phyloP scores from a whole-genome alignment of 768 basidiomycete species.

The Brasilioporus rufonigricans region DNA sequence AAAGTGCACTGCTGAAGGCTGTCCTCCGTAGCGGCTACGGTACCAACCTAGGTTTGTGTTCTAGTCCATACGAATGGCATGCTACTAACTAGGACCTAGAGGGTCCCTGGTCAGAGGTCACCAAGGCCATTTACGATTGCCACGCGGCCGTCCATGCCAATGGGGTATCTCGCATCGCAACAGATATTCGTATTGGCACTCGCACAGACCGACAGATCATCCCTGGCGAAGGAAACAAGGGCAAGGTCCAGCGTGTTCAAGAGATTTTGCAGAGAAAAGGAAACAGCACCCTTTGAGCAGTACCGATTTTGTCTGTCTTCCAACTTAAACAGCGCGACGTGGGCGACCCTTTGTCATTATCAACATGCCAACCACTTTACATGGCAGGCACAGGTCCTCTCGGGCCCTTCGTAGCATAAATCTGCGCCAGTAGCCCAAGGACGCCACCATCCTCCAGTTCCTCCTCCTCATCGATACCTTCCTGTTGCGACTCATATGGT shows the following conservation, averaged over 20 bases:
- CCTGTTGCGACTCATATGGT: conserved; percentile 39
- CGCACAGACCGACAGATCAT: conserved; percentile 65
- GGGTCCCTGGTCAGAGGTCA: conserved; percentile 85
- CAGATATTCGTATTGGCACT: conserved; percentile 95
- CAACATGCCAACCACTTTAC: conserved; percentile 14
- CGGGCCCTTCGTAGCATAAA: conserved; percentile 62
- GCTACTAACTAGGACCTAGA: conserved; percentile 37
- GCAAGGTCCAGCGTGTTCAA: conserved; percentile 78
- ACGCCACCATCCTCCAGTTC: conserved; percentile 78
- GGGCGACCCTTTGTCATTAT: background rate
- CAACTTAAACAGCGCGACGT: background rate
- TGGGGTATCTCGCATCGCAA: conserved; percentile 75
- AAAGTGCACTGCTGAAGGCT: conserved; percentile 34
- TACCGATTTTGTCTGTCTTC: background rate
- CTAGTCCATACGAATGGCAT: background rate
- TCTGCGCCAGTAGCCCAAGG: conserved; percentile 81
- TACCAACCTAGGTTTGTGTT: conserved; percentile 70
- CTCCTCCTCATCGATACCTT: conserved; percentile 59
- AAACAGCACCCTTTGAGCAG: background rate
- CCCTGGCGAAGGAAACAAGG: conserved; percentile 69
- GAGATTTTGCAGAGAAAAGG: conserved; percentile 58
- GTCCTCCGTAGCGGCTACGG: conserved; percentile 70
- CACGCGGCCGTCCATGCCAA: conserved; percentile 82
- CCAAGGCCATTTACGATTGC: conserved; percentile 85
- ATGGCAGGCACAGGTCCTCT: conserved; percentile 47